Base-by-base conservation (phyloP, 352 stramenopile species). In the Globisporangium heterothallicum region DNA sequence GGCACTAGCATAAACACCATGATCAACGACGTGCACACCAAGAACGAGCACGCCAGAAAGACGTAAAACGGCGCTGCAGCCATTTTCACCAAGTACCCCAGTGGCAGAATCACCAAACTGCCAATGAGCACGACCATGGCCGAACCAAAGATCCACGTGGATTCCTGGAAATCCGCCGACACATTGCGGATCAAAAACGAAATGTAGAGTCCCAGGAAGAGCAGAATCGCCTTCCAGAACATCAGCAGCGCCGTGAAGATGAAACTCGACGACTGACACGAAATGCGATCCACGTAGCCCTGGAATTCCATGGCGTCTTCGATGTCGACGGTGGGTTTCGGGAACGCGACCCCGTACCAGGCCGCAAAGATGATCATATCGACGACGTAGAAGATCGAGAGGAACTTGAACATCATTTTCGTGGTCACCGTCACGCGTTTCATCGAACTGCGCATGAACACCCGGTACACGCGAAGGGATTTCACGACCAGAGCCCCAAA, bases 131-230 rank as follows among this genome's bases (percentile, higher is more conserved):
- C 74, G 2, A 86, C 56, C 0, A 74, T 4, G 0, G 67, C 61
- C 0, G 78, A 80, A 0, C 53, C 63, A 42, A 85, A 78, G 29
- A 81, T 86, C 78, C 78, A 86, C 42, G 78, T 64, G 5, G 74
- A 70, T 26, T 88, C 78, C 42, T 88, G 78, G 44, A 86, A 86
- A 49, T 86, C 74, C 25, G 32, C 49, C 42, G 64, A 70, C 14
- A 71, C 61, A 27, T 74, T 61, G 1, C 54, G 59, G 22, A 65
- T 69, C 26, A 66, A 9, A 32, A 69, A 65, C 12, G 53, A 53
- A 1, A 68, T 27, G 21, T 64, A 58, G 14, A 61, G 35, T 24
- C 53, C 53, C 3, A 58, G 10, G 14, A 50, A 60, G 1, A 66
- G 34, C 22, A 70, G 24, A 22, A 70, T 61, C 4, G 61, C 42